phyloP scores from a whole-genome alignment of 768 basidiomycete species.

The Fibroporia radiculosa region DNA sequence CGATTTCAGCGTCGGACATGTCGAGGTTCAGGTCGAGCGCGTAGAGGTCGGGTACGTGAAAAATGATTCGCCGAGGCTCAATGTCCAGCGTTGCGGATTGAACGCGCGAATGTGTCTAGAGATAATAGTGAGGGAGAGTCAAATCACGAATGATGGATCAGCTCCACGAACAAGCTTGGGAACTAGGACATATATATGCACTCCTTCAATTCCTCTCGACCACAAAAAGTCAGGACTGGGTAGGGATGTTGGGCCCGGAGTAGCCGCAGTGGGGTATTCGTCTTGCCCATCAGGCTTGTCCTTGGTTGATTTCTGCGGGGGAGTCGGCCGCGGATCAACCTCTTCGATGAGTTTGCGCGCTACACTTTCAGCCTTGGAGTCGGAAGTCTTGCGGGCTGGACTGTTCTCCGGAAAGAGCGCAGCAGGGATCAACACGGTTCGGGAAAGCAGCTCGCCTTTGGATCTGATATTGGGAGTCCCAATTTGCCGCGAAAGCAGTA shows the following conservation, averaged over 20 bases:
- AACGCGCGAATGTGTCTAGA: slow-evolving; percentile 41
- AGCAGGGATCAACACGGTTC: slow-evolving; percentile 49
- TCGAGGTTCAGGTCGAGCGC: slow-evolving; percentile 51
- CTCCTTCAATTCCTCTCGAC: not conserved
- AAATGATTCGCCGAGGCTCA: slow-evolving; percentile 50
- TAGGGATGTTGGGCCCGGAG: not conserved
- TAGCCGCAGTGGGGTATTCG: no score
- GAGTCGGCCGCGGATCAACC: slow-evolving; percentile 14
- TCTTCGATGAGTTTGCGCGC: slow-evolving; percentile 41
- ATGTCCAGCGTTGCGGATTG: slow-evolving; percentile 50
- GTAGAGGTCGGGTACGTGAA: slow-evolving; percentile 41
- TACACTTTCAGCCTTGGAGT: slow-evolving; percentile 1
- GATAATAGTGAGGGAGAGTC: not conserved
- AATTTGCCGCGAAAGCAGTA: slow-evolving; percentile 62
- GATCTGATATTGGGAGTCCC: slow-evolving; percentile 69
- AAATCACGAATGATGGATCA: not conserved
- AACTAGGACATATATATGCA: not conserved
- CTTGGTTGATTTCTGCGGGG: not conserved
- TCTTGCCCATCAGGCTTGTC: not conserved
- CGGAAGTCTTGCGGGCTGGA: not conserved
- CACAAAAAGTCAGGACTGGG: not conserved
- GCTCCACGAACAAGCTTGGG: not conserved
- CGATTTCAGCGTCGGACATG: slow-evolving; percentile 48
- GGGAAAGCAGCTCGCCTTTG: slow-evolving; percentile 60
- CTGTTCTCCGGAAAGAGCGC: slow-evolving; percentile 26